These are phyloP conservation scores for Wickerhamomyces alni DNA, from an alignment of 805 yeast species.

Conservation along the genomic window DNA sequence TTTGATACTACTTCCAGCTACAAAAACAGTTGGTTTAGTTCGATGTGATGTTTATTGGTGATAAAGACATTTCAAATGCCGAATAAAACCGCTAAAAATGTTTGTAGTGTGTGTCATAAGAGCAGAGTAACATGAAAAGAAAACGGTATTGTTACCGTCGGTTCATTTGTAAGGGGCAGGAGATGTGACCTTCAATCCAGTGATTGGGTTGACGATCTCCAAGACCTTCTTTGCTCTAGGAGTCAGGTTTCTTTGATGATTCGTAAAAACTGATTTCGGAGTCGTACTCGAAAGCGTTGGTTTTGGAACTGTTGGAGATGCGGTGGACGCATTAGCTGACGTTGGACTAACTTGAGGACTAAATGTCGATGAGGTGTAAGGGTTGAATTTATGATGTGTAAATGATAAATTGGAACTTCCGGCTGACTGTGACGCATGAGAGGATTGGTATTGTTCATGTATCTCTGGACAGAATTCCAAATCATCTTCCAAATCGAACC, in stretches of 20 bases:
- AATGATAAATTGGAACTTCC: conserved; percentile 6
- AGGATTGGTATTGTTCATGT: conserved; percentile 18
- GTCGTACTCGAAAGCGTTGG: conserved; percentile 7
- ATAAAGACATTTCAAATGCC: too few species aligned
- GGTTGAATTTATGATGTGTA: conserved; percentile 50
- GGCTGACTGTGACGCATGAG: conserved; percentile 11
- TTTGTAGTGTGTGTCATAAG: too few species aligned
- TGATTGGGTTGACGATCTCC: conserved; percentile 58
- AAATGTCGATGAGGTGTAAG: conserved; percentile 59
- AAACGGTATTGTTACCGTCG: too few species aligned
- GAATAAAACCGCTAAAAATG: too few species aligned
- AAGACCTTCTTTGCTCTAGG: conserved; percentile 55
- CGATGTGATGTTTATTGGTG: too few species aligned
- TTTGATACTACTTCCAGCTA: too few species aligned
- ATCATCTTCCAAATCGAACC: conserved; percentile 59
- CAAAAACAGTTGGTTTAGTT: too few species aligned
- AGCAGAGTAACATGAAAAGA: not conserved
- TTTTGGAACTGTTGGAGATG: conserved; percentile 19
- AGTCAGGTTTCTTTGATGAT: conserved; percentile 42
- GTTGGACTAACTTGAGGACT: conserved; percentile 44
- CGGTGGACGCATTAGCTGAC: conserved; percentile 18
- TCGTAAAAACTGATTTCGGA: conserved; percentile 6
- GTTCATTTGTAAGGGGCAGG: conserved; percentile 32
- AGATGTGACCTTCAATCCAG: conserved; percentile 49
- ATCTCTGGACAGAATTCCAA: conserved; percentile 61